Conservation (phyloP, 2,329 filamentous ascomycete species). For the Chaetomium strumarium region DNA sequence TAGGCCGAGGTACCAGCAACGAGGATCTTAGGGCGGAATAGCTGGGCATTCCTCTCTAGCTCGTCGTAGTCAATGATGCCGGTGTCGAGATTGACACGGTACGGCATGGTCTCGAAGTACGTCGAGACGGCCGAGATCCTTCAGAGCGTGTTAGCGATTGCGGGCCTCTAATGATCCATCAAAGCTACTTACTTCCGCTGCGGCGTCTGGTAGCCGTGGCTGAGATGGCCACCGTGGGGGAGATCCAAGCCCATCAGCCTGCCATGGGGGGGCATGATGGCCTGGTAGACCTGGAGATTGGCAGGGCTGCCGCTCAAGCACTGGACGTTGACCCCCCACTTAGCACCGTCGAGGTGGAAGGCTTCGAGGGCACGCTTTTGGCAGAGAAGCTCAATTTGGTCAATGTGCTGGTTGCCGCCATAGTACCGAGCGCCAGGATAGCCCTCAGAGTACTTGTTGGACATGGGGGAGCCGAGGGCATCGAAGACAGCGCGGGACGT, state of each 20-base stretch:
- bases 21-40: conserved; percentile 94
- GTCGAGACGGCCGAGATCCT: conserved; percentile 95
- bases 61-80: conserved; percentile 96
- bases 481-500: conserved; percentile 98
- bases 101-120: conserved; percentile 98
- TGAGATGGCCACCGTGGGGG: conserved; percentile 89
- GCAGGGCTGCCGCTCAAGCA: conserved; percentile 87
- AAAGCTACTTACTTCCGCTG: conserved; percentile 66
- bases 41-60: conserved; percentile 79
- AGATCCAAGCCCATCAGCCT: conserved; percentile 95
- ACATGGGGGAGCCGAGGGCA: conserved; percentile 89
- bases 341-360: conserved; percentile 76
- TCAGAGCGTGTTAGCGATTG: not conserved
- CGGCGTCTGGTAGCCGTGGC: conserved; percentile 95
- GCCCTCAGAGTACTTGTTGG: conserved; percentile 99
- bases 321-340: conserved; percentile 99
- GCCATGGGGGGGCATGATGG: conserved; percentile 91
- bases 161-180: not conserved
- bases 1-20: conserved; percentile 97
- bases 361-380: conserved; percentile 88
- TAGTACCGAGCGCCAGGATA: conserved; percentile 98
- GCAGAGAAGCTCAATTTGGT: conserved; percentile 91
- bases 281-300: conserved; percentile 97
- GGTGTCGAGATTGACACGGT: conserved; percentile 81
- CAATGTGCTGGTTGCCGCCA: conserved; percentile 98